Base-by-base conservation (phyloP, 2,329 filamentous ascomycete species). In the Teratosphaeria destructans region DNA sequence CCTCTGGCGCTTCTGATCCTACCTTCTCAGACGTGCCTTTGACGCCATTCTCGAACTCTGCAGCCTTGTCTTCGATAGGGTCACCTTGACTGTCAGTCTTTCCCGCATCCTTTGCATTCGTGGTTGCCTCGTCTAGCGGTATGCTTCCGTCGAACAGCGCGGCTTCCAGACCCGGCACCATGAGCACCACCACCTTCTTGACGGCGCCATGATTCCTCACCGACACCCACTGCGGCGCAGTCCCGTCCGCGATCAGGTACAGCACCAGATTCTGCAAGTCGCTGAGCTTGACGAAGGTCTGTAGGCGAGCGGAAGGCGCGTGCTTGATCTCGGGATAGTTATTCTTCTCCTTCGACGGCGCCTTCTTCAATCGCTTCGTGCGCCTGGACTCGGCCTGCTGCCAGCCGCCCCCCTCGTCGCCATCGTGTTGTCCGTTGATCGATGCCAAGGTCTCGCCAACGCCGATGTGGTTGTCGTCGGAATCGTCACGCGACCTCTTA, bases 141-240 rank as follows among this genome's bases (percentile, higher is more conserved):
- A 83, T 74, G 3, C 74, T 76, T 39, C 83, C 80, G 72, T 88
- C 84, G 75, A 97, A 95, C 88, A 97, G 94, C 63, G 85, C 88
- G 68, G 90, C 83, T 71, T 97, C 93, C 27, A 99, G 76, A 0
- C 94, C 94, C 11, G 94, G 94, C 11, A 96, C 85, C 88, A 96
- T 93, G 65, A 99, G 77, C 49, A 89, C 83, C 34, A 97, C 92
- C 34, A 95, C 87, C 75, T 94, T 95, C 59, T 76, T 76, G 49
- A 86, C 78, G 61, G 78, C 75, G 19, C 73, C 74, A 53, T 81
- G 81, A 68, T 85, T 80, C 62, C 78, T 79, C 60, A 86, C 75
- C 34, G 82, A 80, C 16, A 85, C 79, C 83, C 83, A 86, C 68
- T 84, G 82, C n/a, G 84, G 84, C 29, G 81, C 80, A 35, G 78